These are phyloP conservation scores for Alternaria viburni DNA, from an alignment of 2,329 filamentous ascomycete genomes.

Conservation along the genomic window DNA sequence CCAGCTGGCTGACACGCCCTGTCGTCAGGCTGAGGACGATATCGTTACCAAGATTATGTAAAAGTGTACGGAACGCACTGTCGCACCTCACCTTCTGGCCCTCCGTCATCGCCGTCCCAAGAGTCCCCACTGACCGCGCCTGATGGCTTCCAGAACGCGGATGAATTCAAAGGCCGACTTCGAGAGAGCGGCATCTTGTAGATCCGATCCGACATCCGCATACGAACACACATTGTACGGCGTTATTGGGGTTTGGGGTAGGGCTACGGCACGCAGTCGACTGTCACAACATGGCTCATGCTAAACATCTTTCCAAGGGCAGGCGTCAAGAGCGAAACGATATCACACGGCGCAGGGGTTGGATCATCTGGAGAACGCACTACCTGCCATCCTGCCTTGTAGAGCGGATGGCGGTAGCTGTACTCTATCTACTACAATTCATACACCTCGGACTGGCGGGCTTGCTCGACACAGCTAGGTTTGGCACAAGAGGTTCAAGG, in stretches of 20 bases:
- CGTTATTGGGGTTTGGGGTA: conserved; percentile 24
- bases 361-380: conserved; percentile 43
- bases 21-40: conserved; percentile 80
- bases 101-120: conserved; percentile 20
- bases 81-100: conserved; percentile 11
- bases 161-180: conserved; percentile 40
- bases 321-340: conserved; percentile 20
- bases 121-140: conserved; percentile 36
- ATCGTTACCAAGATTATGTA: conserved; percentile 86
- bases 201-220: conserved; percentile 1
- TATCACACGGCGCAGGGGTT: conserved; percentile 14
- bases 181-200: conserved; percentile 42
- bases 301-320: conserved; percentile 31
- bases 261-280: conserved; percentile 34
- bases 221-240: conserved; percentile 30
- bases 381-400: conserved; percentile 44
- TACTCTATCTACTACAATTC: conserved; percentile 44
- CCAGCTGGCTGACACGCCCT: conserved; percentile 51
- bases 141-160: conserved; percentile 35
- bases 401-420: conserved; percentile 46
- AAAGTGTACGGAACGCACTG: conserved; percentile 17
- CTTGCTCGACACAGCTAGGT: conserved; percentile 37
- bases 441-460: conserved; percentile 30
- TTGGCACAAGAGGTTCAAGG: conserved; percentile 40
- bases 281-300: conserved; percentile 17